Evolutionary conservation across 2,329 filamentous ascomycete genomes (phyloP), one percentile per base, ranked within the genome.

Genomic region (Elsinoe perseae): DNA sequence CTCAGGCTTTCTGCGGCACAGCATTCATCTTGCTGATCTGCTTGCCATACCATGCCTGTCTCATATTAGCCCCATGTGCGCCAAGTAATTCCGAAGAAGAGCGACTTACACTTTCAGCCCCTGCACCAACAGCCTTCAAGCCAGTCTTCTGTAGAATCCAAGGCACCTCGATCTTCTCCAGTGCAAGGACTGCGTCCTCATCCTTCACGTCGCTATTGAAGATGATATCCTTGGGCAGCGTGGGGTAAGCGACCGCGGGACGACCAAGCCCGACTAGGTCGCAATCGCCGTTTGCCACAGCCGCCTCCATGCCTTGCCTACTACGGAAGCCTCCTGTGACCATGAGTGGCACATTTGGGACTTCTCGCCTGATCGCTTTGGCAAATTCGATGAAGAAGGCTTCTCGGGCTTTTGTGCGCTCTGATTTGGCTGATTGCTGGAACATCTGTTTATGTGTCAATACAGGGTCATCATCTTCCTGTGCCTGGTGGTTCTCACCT

Each of bases 321-420:
- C 75, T 78, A 1, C 81, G 75, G 66, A 87, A 84, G 0, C 83
- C 84, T 2, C 84, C 83, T 0, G 81, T 85, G 2, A 86, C 74
- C 59, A 68, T 64, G 2, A 69, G 61, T 0, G 64, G 64, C 8
- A 68, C 58, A 1, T 58, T 53, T 1, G 66, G 62, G 7, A 65
- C 54, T 57, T 65, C 58, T 14, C 52, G 54, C 50, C 64, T 63
- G 8, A 68, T 63, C n/a, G 61, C 63, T 38, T 65, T 64, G 2
- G 70, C 80, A 60, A 86, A 87, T 44, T 85, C 79, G 1, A 86
- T 71, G 69, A 88, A 87, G 72, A 84, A 87, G 0, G 83, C 81
- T 62, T 87, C 84, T 6, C 84, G 76, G 0, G 75, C 75, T 10
- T 70, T 69, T 1, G 81, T 82, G 27, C 60, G 66, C 58, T 65